Percentiles rank a stretch among this genome's conserved stretches.
These are phyloP conservation scores for Quercus tomentella DNA, from an alignment of 331 rosid genomes.

Conservation along the genomic window DNA sequence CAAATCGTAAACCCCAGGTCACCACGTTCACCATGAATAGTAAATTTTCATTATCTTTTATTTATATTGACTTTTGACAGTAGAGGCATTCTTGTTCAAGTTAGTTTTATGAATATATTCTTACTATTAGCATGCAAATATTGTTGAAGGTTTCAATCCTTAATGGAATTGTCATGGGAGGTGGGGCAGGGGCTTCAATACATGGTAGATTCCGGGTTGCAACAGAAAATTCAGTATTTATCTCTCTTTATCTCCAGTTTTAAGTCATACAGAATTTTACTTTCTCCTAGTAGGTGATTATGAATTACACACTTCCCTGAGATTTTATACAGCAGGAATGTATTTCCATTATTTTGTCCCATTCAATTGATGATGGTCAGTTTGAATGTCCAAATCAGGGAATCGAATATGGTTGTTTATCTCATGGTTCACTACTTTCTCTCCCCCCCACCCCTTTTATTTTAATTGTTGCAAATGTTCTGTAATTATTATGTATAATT, in stretches of 20 bases:
- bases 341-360: not conserved
- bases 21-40: slow-evolving; percentile 4
- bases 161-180: slow-evolving; percentile 96
- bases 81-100: not conserved
- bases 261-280: not conserved
- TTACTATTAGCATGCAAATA: slow-evolving; percentile 17
- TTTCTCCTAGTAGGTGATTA: not conserved
- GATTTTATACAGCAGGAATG: not conserved
- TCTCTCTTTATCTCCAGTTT: not conserved
- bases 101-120: not conserved
- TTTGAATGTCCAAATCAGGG: not conserved
- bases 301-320: not conserved
- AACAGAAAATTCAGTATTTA: slow-evolving; percentile 78
- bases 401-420: not conserved
- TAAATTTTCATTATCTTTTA: not conserved
- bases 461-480: too few relatives aligned
- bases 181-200: slow-evolving; percentile 93
- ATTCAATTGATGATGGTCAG: not conserved
- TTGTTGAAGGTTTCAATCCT: slow-evolving; percentile 79
- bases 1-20: slow-evolving; percentile 91
- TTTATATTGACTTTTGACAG: not conserved
- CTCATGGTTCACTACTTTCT: too few relatives aligned
- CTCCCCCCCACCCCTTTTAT: too few relatives aligned
- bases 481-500: too few relatives aligned
- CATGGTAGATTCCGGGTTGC: slow-evolving; percentile 91